Evolutionary conservation across 345 rosid species (phyloP).

Genomic region (Corymbia maculata): DNA sequence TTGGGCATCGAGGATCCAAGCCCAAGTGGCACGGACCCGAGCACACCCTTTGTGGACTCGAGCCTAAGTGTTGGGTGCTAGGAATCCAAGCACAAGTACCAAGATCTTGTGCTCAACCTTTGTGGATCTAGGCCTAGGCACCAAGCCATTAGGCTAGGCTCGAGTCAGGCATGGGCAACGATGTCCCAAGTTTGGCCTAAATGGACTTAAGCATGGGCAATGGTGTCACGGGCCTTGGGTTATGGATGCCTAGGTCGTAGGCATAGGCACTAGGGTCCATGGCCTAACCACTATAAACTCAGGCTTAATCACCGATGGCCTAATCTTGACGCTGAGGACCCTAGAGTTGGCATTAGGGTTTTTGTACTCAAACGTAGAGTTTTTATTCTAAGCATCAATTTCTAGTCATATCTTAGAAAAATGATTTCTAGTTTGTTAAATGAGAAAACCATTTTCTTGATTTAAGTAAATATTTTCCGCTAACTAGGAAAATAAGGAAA

Average conservation of each 20-base stretch:
- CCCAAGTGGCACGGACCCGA: rapidly evolving
- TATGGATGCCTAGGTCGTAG: not conserved
- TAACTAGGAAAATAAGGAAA: not conserved
- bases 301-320: too few species aligned
- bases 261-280: rapidly evolving
- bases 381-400: rapidly evolving
- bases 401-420: rapidly evolving
- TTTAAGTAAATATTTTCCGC: too few species aligned
- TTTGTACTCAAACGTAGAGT: rapidly evolving
- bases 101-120: not conserved
- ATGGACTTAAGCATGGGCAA: not conserved
- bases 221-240: rapidly evolving
- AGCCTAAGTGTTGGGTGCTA: rapidly evolving
- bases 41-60: rapidly evolving
- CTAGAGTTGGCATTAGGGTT: rapidly evolving
- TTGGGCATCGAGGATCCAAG: not conserved
- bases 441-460: rapidly evolving
- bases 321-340: rapidly evolving
- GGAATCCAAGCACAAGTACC: rapidly evolving
- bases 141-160: too few species aligned
- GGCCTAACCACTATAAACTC: too few species aligned
- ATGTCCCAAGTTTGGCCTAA: rapidly evolving
- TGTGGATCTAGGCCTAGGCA: not conserved
- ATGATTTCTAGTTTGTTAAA: not conserved
- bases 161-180: rapidly evolving